Conservation (phyloP, 306 rosid species). For the Mimosa bimucronata region DNA sequence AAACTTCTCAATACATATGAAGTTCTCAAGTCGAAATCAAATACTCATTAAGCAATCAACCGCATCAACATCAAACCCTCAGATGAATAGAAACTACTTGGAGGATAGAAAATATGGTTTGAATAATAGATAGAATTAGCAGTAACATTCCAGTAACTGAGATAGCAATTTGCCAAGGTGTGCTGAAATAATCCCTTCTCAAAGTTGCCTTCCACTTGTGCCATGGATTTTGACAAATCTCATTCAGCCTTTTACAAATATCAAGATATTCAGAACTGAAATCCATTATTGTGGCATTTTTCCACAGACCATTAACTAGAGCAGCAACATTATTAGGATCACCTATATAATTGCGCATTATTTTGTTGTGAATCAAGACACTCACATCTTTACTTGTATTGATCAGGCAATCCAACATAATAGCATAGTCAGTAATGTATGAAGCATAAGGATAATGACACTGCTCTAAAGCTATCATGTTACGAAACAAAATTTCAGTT, state of each 20-base stretch:
- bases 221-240: neutral
- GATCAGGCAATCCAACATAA: neutral
- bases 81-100: neutral
- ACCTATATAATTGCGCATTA: neutral
- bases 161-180: neutral
- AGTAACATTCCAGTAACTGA: neutral
- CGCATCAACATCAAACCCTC: neutral
- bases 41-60: neutral
- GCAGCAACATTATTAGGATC: neutral
- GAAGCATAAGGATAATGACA: neutral
- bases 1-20: neutral
- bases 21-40: neutral
- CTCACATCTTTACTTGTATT: neutral
- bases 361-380: neutral
- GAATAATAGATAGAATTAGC: neutral
- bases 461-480: neutral
- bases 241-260: neutral
- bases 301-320: neutral
- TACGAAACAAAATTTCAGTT: neutral
- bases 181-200: neutral
- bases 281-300: neutral
- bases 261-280: neutral
- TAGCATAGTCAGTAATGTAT: neutral
- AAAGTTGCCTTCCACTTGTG: conserved; percentile 1
- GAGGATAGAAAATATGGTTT: neutral